Base-by-base conservation (phyloP, 2,329 filamentous ascomycete species). In the Dactylellina cionopaga region DNA sequence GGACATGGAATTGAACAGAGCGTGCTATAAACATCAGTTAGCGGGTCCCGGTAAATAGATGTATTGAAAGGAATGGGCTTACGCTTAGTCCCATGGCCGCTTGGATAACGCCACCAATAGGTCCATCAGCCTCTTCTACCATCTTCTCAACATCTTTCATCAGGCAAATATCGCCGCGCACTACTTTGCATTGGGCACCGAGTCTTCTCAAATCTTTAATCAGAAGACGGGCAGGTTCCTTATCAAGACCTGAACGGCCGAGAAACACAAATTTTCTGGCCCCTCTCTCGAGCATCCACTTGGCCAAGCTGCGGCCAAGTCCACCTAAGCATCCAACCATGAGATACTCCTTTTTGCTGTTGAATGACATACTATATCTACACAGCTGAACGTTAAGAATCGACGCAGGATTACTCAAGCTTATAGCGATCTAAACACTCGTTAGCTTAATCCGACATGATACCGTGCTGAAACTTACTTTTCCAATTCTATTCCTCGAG, bases 251-350 rank as follows among this genome's bases (percentile, higher is more conserved):
- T 1, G 77, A 78, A 0, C 84, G 81, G 1, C 84, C 86, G 13
- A 86, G 78, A 3, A 86, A 80, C 0, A 84, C 81, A 15, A 86
- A 77, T 69, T 83, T 80, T 7, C 80, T 79, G 4, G 84, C 85
- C 1, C 84, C 85, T n/a, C 81, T 81, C 41, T 79, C 78, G 5
- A 83, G 80, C 83, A 86, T 84, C 81, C 83, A 83, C 5, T 80
- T 80, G 9, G 83, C 78, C 77, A 86, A 82, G 64, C 82, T 83
- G 37, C 83, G 80, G 5, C 84, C 84, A 10, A 86, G 79, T 24
- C 83, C 84, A 33, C 84, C 84, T 0, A 83, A 84, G n/a, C 84
- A 83, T 11, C 84, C 84, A 17, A 85, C 81, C 35, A 86, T 80
- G 51, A 86, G 77, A 75, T 86, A 86, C 0, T 83, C 83, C 2